Conservation (phyloP, 805 yeast genomes). For the Middelhovenomyces tepae region DNA sequence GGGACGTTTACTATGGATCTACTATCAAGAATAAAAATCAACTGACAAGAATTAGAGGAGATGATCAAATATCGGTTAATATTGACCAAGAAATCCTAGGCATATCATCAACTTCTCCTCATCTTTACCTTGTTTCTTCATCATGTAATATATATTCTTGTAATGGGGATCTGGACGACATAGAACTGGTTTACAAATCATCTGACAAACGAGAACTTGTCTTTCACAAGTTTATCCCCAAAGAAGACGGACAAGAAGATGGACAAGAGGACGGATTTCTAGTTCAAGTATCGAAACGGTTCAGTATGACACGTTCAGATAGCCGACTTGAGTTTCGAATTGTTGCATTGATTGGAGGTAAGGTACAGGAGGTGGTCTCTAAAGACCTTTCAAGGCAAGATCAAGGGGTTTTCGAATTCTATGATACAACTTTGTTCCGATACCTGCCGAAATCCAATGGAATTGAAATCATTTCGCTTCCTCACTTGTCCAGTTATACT, state of each 20-base stretch:
- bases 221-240: conserved; percentile 6
- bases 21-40: background rate
- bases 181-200: background rate
- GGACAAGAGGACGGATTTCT: conserved; percentile 10
- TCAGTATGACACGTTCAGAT: conserved; percentile 11
- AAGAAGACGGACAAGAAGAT: conserved; percentile 2
- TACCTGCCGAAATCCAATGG: conserved; percentile 20
- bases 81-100: background rate
- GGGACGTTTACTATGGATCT: background rate
- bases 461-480: conserved; percentile 3
- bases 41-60: background rate
- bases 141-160: conserved; percentile 2
- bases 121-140: background rate
- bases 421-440: conserved; percentile 12
- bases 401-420: conserved; percentile 11
- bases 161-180: conserved; percentile 1
- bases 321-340: conserved; percentile 13
- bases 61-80: conserved; percentile 1
- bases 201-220: background rate
- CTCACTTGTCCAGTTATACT: conserved; percentile 1
- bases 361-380: conserved; percentile 8
- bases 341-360: conserved; percentile 11
- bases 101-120: conserved; percentile 1
- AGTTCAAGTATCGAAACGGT: conserved; percentile 11
- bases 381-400: conserved; percentile 8